Percentiles rank a stretch among this genome's conserved stretches.
Evolutionary conservation across 495 filamentous ascomycete genomes (phyloP).

Genomic region (Penicillium ochrochloron): DNA sequence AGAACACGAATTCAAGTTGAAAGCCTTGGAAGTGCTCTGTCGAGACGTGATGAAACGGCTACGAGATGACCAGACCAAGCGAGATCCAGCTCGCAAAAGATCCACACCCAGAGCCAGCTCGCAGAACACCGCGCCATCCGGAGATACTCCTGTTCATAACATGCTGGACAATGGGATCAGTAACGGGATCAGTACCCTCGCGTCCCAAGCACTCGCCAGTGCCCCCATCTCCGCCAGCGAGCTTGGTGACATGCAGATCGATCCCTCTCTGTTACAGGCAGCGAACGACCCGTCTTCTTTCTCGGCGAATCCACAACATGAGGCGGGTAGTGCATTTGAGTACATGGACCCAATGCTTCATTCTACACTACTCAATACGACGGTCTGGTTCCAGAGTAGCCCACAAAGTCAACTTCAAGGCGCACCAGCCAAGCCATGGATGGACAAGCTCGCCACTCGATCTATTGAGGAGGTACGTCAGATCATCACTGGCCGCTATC

Average conservation of each 20-base stretch:
- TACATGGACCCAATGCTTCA: slow-evolving; percentile 44
- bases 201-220: slow-evolving; percentile 56
- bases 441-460: slow-evolving; percentile 58
- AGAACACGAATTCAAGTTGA: slow-evolving; percentile 58
- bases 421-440: slow-evolving; percentile 58
- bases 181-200: slow-evolving; percentile 58
- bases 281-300: slow-evolving; percentile 54
- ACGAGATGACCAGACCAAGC: slow-evolving; percentile 66
- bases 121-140: slow-evolving; percentile 29
- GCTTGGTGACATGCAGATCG: slow-evolving; percentile 65
- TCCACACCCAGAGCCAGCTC: slow-evolving; percentile 30
- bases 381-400: slow-evolving; percentile 69
- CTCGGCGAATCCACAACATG: slow-evolving; percentile 45
- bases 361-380: slow-evolving; percentile 42
- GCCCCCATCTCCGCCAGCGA: slow-evolving; percentile 48
- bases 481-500: slow-evolving; percentile 59
- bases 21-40: slow-evolving; percentile 70
- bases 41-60: slow-evolving; percentile 77
- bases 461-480: slow-evolving; percentile 61
- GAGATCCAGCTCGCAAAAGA: slow-evolving; percentile 59
- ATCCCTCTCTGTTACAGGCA: slow-evolving; percentile 61
- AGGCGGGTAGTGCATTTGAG: slow-evolving; percentile 41
- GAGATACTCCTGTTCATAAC: slow-evolving; percentile 27
- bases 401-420: slow-evolving; percentile 54
- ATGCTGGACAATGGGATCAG: slow-evolving; percentile 40